Evolutionary conservation across 805 yeast species (phyloP).

Genomic region (Clavispora santaluciae): DNA sequence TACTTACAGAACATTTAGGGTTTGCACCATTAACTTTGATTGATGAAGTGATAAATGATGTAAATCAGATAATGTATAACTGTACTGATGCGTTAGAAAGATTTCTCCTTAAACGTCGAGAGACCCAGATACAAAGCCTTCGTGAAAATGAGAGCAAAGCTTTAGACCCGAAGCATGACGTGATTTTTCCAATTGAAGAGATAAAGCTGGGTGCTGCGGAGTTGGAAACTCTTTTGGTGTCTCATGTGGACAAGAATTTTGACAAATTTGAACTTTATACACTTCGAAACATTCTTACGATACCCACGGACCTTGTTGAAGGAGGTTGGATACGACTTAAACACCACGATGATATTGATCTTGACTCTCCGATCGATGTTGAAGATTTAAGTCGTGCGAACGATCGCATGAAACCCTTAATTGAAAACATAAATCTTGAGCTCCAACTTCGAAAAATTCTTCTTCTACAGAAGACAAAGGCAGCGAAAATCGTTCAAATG

Average conservation of each 20-base stretch:
- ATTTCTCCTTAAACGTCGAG: constrained; percentile 38
- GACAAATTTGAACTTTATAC: constrained; percentile 84
- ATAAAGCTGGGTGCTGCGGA: constrained; percentile 76
- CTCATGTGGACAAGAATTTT: constrained; percentile 72
- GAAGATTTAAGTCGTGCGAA: neutral
- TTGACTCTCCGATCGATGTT: constrained; percentile 6
- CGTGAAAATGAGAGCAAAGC: neutral
- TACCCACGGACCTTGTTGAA: constrained; percentile 61
- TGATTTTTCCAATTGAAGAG: constrained; percentile 37
- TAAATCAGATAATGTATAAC: constrained; percentile 76
- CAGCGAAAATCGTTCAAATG: constrained; percentile 29
- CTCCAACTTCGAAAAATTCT: constrained; percentile 39
- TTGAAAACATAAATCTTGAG: constrained; percentile 40
- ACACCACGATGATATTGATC: constrained; percentile 52
- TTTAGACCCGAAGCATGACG: constrained; percentile 3
- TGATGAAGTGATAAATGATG: constrained; percentile 85
- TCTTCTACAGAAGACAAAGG: constrained; percentile 34
- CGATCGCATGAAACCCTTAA: constrained; percentile 23
- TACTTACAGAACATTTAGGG: constrained; percentile 82
- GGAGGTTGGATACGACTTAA: constrained; percentile 63
- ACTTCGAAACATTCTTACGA: constrained; percentile 65
- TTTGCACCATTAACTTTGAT: constrained; percentile 77
- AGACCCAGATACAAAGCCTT: constrained; percentile 15
- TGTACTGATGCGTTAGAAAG: constrained; percentile 76
- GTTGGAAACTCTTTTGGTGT: constrained; percentile 70